Evolutionary conservation across 129 eudicot genomes (phyloP), one percentile per base, ranked within the genome.

Genomic region (Centaurea solstitialis): DNA sequence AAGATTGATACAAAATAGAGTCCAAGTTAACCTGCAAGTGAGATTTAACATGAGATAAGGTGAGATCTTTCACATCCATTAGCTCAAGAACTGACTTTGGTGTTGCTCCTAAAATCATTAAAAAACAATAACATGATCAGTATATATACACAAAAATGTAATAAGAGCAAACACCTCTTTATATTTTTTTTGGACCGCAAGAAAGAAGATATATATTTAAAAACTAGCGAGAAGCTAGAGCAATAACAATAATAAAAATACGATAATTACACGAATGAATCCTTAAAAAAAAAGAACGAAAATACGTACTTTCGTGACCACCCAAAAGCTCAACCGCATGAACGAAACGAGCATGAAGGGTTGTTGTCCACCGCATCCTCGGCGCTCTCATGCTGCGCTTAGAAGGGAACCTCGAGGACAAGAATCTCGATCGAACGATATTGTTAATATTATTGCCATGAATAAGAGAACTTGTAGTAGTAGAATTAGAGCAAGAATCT

Each of bases 11-110:
- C 9, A 68, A 57, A 17, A n/a, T 39, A 43, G 38, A 26, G 15
- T 12, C n/a, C 39, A n/a, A 26, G 11, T 83, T 81, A 77, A 94
- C 98, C 98, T 94, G 98, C 75, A 94, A 89, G 86, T 94, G 98
- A 74, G 98, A 94, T 81, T 94, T 94, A 82, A 94, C 98, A 90
- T 94, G 98, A 2, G 98, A 97, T 77, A 94, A 86, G 76, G 98
- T 94, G 81, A 94, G 97, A 90, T 94, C 98, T 82, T 94, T 94
- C 18, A 94, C 98, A 89, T 92, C 98, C 98, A 94, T 94, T 77
- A 94, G 97, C 91, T 94, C 98, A 87, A 94, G 97, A 76, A 94
- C 98, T 66, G 98, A 94, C 84, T 94, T 94, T 24, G 98, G 98
- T 79, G 98, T 94, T 22, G 98, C 98, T 86, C 98, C 98, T 94